Evolutionary conservation across 2,329 filamentous ascomycete species (phyloP), one percentile per base, ranked within the genome.

Genomic region (Dothideomycetidae sp.): DNA sequence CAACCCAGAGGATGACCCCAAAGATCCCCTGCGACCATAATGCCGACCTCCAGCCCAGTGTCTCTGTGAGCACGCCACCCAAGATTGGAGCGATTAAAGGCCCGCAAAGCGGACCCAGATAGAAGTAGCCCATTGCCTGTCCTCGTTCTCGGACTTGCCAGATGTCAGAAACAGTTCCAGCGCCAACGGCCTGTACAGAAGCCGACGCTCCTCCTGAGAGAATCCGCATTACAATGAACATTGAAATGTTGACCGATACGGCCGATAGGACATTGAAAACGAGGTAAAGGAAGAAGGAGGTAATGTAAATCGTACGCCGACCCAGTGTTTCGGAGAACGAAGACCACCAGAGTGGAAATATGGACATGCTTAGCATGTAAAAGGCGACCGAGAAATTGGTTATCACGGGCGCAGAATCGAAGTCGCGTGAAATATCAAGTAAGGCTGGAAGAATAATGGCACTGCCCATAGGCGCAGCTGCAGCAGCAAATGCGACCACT

Each of bases 321-420:
- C 83, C 83, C 1, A 67, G 52, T 3, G 59, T 59, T 48, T 90
- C 83, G 5, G 78, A 83, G 50, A 90, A 85, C 1, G 77, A 78
- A 1, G 78, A 83, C 81, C 81, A 90, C 82, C 82, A 90, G 1
- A 92, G 65, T 0, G 83, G 83, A 47, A 85, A 88, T 31, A 90
- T 82, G 39, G 75, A 73, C 81, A 90, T 83, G 48, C 71, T 64
- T 3, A 90, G 64, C 81, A 90, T 84, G 54, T 86, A 90, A 40
- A 88, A 58, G 0, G 82, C 78, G 1, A 90, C 71, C 0, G 78
- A 78, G 40, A 90, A 52, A 54, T 90, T 92, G 39, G 77, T 74
- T 11, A 82, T 61, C 1, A 80, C 79, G 10, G 71, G 57, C 0
- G 70, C 69, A 10, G 75, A 67, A 45, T 76, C 46, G 30, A 90